Evolutionary conservation across 2,329 filamentous ascomycete species (phyloP), one percentile per base, ranked within the genome.

Genomic region (Fusarium guadeloupense): DNA sequence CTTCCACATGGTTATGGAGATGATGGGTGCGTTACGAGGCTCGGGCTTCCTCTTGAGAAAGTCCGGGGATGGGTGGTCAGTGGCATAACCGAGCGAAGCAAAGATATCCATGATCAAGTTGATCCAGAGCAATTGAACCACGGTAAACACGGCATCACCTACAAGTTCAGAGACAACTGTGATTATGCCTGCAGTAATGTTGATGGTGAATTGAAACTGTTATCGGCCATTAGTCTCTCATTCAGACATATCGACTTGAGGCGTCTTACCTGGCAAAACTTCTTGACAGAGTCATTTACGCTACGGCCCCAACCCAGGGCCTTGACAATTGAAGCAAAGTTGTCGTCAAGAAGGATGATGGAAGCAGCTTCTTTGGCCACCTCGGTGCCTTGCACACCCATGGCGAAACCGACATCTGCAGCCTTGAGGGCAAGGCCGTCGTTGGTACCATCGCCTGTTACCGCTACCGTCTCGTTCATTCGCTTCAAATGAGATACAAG

Each of bases 21-120:
- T 91, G 4, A 94, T 80, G 0, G 90, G 84, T 1, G 89, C 88
- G 42, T 85, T 88, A 71, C 93, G 93, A 6, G 76, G 74, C 59
- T 83, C 79, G 1, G 81, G 81, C 19, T 74, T 72, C 34, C 86
- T 80, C 57, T 87, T 74, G 14, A 89, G 79, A 38, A 88, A 82
- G 49, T 79, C 80, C 6, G 81, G 77, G 2, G 81, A 83, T 0
- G 86, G 86, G 5, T 84, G 83, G 64, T 89, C 86, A 1, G 86
- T 89, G 6, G 86, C 86, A 10, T 89, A 78, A 9, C 85, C 86
- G 25, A 89, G 81, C 13, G 86, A 86, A 3, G 86, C 86, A 56
- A 89, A 87, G 6, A 86, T 88, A 66, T 89, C 86, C 86, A 89
- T 89, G 69, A 89, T 89, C 41, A 89, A 75, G 69, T 89, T 89